Conservation (phyloP, 2,329 filamentous ascomycete species). For the Talaromyces sp. region DNA sequence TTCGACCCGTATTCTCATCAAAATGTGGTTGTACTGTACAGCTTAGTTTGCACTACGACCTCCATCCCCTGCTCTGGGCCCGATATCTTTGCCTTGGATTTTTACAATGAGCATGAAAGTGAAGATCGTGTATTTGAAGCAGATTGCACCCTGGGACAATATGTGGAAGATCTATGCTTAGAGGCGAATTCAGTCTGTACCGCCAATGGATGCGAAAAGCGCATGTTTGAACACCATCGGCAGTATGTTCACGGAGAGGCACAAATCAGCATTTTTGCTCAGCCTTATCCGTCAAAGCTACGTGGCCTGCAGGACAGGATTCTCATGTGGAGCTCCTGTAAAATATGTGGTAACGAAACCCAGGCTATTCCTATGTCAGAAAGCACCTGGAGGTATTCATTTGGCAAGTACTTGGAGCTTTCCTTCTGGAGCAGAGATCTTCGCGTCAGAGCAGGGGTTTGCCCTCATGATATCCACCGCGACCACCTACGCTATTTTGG, state of each 20-base stretch:
- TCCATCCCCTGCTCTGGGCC: conserved; percentile 92
- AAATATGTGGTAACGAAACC: conserved; percentile 84
- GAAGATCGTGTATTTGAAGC: conserved; percentile 66
- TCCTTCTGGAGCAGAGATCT: conserved; percentile 91
- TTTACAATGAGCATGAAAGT: conserved; percentile 83
- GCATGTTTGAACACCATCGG: conserved; percentile 87
- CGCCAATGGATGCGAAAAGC: conserved; percentile 78
- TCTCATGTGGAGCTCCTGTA: conserved; percentile 97
- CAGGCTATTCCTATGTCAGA: conserved; percentile 87
- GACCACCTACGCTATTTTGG: conserved; percentile 94
- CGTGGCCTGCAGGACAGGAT: conserved; percentile 69
- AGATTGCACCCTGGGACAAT: conserved; percentile 91
- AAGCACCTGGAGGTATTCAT: conserved; percentile 95
- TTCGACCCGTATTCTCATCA: conserved; percentile 96
- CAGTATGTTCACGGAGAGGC: conserved; percentile 97
- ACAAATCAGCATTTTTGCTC: conserved; percentile 85
- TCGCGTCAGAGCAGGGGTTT: conserved; percentile 68
- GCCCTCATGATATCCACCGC: conserved; percentile 85
- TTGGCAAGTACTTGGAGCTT: conserved; percentile 96
- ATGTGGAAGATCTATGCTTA: conserved; percentile 83
- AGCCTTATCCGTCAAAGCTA: conserved; percentile 65
- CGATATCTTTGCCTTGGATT: conserved; percentile 81
- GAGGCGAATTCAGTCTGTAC: conserved; percentile 73
- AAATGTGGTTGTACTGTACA: conserved; percentile 92
- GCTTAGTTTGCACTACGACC: conserved; percentile 86